These are phyloP conservation scores for Neurospora terricola DNA, from an alignment of 495 filamentous ascomycete species.

Conservation along the genomic window DNA sequence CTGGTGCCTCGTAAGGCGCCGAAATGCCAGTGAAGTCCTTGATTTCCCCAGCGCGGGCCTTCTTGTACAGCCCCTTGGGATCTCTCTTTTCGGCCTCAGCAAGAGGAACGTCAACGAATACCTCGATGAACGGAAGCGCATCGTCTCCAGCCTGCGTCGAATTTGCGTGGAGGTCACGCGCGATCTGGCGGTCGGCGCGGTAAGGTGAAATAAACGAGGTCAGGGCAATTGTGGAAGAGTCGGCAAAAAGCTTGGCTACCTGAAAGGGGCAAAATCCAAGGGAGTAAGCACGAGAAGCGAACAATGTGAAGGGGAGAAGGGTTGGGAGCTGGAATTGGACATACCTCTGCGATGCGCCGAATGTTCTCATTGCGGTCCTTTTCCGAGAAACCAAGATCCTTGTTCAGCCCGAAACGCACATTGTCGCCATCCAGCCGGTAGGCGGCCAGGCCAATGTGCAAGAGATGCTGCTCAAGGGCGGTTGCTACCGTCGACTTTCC, in stretches of 20 bases:
- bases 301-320: neutral
- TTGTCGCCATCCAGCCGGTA: conserved; percentile 98
- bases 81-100: conserved; percentile 89
- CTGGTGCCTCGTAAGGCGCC: conserved; percentile 88
- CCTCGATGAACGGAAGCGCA: conserved; percentile 79
- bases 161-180: conserved; percentile 65
- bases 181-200: conserved; percentile 69
- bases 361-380: conserved; percentile 96
- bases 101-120: conserved; percentile 79
- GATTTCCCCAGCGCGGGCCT: conserved; percentile 84
- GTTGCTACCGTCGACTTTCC: conserved; percentile 95
- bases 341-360: conserved; percentile 78
- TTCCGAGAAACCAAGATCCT: conserved; percentile 90
- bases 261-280: conserved; percentile 13
- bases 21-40: conserved; percentile 95
- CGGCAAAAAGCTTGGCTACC: conserved; percentile 94
- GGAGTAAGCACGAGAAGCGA: neutral
- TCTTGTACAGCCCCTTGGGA: conserved; percentile 96
- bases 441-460: conserved; percentile 69
- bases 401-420: conserved; percentile 95
- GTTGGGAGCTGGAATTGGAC: neutral
- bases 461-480: conserved; percentile 89
- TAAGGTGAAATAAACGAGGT: conserved; percentile 98
- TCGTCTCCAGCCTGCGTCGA: conserved; percentile 37
- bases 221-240: conserved; percentile 74